phyloP scores from a whole-genome alignment of 352 stramenopile genomes.

The Albugo candida region DNA sequence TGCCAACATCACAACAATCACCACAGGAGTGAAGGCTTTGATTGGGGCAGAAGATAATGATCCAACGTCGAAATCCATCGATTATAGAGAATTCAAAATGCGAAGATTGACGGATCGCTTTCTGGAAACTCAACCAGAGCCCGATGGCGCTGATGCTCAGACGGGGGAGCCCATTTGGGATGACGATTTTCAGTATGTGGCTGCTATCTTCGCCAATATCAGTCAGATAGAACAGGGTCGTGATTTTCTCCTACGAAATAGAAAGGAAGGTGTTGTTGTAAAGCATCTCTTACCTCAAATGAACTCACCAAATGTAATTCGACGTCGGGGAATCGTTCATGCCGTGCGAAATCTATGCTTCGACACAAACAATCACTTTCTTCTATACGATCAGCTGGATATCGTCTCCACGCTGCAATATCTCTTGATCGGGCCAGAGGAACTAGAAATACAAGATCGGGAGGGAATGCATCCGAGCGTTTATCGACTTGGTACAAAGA shows the following conservation, averaged over 20 bases:
- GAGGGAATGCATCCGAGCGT: slow-evolving; percentile 58
- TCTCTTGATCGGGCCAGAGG: slow-evolving; percentile 47
- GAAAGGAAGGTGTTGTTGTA: slow-evolving; percentile 33
- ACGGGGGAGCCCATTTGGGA: slow-evolving; percentile 71
- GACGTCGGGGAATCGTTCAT: slow-evolving; percentile 43
- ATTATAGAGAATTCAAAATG: slow-evolving; percentile 60
- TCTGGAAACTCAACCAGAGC: slow-evolving; percentile 49
- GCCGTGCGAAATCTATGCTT: slow-evolving; percentile 74
- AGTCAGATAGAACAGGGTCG: slow-evolving; percentile 62
- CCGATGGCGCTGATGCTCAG: slow-evolving; percentile 39
- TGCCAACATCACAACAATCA: slow-evolving; percentile 58
- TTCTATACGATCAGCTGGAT: slow-evolving; percentile 71
- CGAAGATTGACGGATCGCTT: slow-evolving; percentile 52
- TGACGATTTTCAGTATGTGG: slow-evolving; percentile 77
- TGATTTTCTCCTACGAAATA: slow-evolving; percentile 55
- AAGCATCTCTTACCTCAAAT: slow-evolving; percentile 49
- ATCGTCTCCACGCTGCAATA: slow-evolving; percentile 62
- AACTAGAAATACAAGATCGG: slow-evolving; percentile 61
- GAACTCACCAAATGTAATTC: slow-evolving; percentile 64
- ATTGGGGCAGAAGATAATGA: slow-evolving; percentile 25
- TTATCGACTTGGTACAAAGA: slow-evolving; percentile 57
- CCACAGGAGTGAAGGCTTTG: slow-evolving; percentile 39
- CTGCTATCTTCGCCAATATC: slow-evolving; percentile 72
- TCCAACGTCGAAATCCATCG: slow-evolving; percentile 19
- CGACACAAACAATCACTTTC: slow-evolving; percentile 77